Evolutionary conservation across 1,284 basidiomycete species (phyloP), one percentile per base, ranked within the genome.

Genomic region (Pseudozyma hubeiensis): DNA sequence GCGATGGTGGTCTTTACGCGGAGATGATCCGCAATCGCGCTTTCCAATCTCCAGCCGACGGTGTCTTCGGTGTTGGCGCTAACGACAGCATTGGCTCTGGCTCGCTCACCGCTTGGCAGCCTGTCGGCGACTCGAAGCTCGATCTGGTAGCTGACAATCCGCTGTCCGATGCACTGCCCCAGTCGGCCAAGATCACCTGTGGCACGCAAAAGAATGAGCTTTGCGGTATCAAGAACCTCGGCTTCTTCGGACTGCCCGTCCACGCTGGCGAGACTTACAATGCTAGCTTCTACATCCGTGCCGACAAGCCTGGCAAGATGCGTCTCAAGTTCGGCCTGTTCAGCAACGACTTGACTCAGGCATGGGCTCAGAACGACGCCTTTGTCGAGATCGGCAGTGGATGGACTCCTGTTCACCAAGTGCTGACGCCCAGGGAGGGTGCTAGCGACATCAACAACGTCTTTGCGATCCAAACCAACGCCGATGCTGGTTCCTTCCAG

Each of bases 11-110:
- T 17, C 55, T 80, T 2, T 75, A 77, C 29, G 76, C 68, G 19
- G 78, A 80, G 53, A 62, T 80, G 59, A 80, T 80, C 53, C 64
- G 64, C 53, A 77, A 77, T 52, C 75, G 75, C 3, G 77, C 77
- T 24, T 77, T 79, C 60, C 77, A 79, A 44, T 57, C 61, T 3
- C 50, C 62, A 13, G 52, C 43, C 19, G 69, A 68, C 33, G 41
- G 45, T 10, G 59, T 59, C 31, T 75, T 71, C 13, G 56, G 58
- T 7, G 50, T 34, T 4, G 60, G 67, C 16, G 16, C 24, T 14
- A 58, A 50, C 37, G 67, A 71, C 39, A 31, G 44, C 5, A 57
- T 78, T 24, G 75, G 75, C 14, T 55, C 54, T 9, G 75, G 75
- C 35, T 71, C 75, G 13, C 43, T 74, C 4, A 68, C 61, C 35